These are phyloP conservation scores for Fusarium sp. DNA, from an alignment of 2,329 filamentous ascomycete species.

Conservation along the genomic window DNA sequence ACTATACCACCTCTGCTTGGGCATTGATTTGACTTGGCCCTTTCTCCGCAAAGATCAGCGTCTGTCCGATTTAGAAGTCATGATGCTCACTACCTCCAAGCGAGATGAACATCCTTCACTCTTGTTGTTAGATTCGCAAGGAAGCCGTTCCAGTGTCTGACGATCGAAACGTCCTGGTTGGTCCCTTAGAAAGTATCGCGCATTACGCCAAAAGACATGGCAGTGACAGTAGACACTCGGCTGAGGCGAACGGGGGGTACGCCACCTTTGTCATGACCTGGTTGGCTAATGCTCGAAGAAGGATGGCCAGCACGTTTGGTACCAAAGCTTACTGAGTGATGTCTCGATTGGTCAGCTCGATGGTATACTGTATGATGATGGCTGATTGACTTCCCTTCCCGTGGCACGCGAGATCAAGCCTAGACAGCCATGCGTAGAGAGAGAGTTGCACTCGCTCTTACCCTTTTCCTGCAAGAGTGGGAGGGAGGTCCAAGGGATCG, in stretches of 20 bases:
- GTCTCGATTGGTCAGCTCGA: conserved; percentile 21
- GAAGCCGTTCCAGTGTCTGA: conserved; percentile 4
- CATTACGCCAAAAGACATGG: conserved; percentile 4
- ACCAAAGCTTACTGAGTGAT: conserved; percentile 32
- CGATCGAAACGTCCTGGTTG: conserved; percentile 38
- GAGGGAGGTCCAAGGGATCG: conserved; percentile 18
- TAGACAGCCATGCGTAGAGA: conserved; percentile 26
- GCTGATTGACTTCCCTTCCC: conserved; percentile 30
- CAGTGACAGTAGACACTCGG: conserved; percentile 6
- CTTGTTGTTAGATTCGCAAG: conserved; percentile 3
- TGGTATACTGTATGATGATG: conserved; percentile 31
- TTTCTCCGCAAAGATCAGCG: conserved; percentile 38
- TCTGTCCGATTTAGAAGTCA: conserved; percentile 17
- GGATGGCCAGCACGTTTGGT: conserved; percentile 35
- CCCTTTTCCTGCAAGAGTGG: conserved; percentile 12
- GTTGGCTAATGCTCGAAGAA: conserved; percentile 30
- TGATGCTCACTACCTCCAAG: conserved; percentile 33
- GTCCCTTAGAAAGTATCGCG: conserved; percentile 3
- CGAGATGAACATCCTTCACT: neutral
- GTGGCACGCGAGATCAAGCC: conserved; percentile 34
- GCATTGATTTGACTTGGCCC: conserved; percentile 14
- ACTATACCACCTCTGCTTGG: conserved; percentile 8
- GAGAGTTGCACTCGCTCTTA: conserved; percentile 22
- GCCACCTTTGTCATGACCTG: conserved; percentile 41
- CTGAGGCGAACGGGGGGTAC: conserved; percentile 18